Conservation (phyloP, 2,329 filamentous ascomycete genomes). For the Fusarium tjaetaba region DNA sequence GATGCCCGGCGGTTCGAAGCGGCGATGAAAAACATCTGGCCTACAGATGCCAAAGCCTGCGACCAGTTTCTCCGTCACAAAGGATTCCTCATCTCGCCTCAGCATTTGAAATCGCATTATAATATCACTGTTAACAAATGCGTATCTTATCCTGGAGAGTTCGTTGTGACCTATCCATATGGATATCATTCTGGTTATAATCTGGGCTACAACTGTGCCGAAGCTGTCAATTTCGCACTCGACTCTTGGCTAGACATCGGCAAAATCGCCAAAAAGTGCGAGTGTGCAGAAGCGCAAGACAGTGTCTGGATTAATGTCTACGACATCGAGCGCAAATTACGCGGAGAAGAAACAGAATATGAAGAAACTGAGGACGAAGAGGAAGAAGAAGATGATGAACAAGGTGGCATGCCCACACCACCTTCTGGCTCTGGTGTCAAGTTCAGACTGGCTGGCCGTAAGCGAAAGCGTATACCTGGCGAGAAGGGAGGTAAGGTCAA, state of each 20-base stretch:
- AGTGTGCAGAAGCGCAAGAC: constrained; percentile 93
- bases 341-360: constrained; percentile 87
- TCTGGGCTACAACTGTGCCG: constrained; percentile 96
- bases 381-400: constrained; percentile 72
- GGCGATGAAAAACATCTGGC: constrained; percentile 96
- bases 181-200: constrained; percentile 99
- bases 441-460: constrained; percentile 67
- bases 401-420: constrained; percentile 79
- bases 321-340: constrained; percentile 92
- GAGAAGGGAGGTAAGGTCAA: constrained; percentile 64
- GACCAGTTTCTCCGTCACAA: constrained; percentile 97
- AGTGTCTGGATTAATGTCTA: constrained; percentile 98
- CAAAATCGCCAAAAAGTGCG: constrained; percentile 94
- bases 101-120: constrained; percentile 85
- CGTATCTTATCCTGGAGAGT: constrained; percentile 95
- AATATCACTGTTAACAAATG: constrained; percentile 96
- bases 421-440: constrained; percentile 78
- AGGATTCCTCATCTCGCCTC: constrained; percentile 94
- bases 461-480: constrained; percentile 61
- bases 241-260: constrained; percentile 96
- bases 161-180: constrained; percentile 98
- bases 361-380: constrained; percentile 81
- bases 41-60: constrained; percentile 92
- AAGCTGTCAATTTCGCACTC: constrained; percentile 97
- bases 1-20: constrained; percentile 92